Base-by-base conservation (phyloP, 192 early-diverging fungal species). In the Allomyces macrogynus region DNA sequence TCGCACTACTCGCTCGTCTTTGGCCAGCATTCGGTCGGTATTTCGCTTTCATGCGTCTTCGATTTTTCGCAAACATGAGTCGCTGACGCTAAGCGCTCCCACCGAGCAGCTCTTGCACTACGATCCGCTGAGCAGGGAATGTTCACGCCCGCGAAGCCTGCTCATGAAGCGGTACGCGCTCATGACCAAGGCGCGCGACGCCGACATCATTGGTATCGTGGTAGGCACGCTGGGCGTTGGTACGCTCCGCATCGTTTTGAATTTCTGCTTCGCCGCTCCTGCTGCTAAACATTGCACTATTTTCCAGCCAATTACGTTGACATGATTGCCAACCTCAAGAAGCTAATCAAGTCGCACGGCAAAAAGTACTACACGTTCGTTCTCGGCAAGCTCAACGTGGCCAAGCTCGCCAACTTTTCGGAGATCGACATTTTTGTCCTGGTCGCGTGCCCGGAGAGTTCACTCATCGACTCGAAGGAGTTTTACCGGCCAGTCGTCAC, bases 401-500 rank as follows among this genome's bases (percentile, higher is more conserved):
- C 90, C 62, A 99, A 99, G 72, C 84, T 99, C 72, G 95, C 88
- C 40, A 99, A 99, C 65, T 97, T 99, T 67, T 80, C 89, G 69
- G 95, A 99, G 73, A 89, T 98, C 63, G 86, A 99, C 66, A 82
- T 80, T 20, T 96, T 89, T 71, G 89, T 93, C 5, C 76, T 94
- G 27, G 88, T 95, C 8, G 89, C 91, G 10, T 99, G 95, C 69
- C 90, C 93, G 8, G 91, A 99, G 70, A 95, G 93, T 77, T 84
- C 86, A 61, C 78, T 99, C 65, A 82, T 95, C 26, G 95, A 96
- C 74, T 85, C 84, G 40, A 84, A 78, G 65, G 93, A 95, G 62
- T 98, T 92, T 74, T 86, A 89, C 67, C 78, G 81, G 43, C 95
- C 95, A 5, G 85, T 98, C 24, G 89, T 98, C 0, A 96, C 95